Base-by-base conservation (phyloP, 2,329 filamentous ascomycete species). In the Fusarium sulawesiense region DNA sequence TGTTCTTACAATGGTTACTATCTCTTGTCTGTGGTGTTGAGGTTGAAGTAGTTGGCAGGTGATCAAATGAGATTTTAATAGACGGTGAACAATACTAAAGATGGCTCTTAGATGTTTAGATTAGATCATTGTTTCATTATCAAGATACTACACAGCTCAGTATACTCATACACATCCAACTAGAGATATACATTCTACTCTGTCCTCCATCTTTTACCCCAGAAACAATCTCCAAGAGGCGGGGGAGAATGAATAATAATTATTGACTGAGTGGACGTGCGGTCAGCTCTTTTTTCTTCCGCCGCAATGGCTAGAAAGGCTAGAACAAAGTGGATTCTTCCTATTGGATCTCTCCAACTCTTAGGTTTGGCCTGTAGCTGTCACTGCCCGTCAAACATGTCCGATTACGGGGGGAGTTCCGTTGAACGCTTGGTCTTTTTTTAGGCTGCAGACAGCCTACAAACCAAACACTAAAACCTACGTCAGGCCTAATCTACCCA, bases 281-380 rank as follows among this genome's bases (percentile, higher is more conserved):
- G 55, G 49, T 37, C 34, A 30, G 34, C 34, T 37, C 7, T 37
- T 41, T 55, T 58, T 63, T 63, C 41, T 66, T 71, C 64, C 25
- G 68, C 62, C 34, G 49, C 32, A 40, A 37, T 37, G 34, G 34
- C 34, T 37, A 37, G 34, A 64, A 66, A 40, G 65, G 45, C 70
- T 71, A 66, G 70, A 73, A 73, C 64, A 66, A 69, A 66, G 64
- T 71, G 70, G 70, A 45, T 58, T 54, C 50, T 3, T n/a, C 18
- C 23, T 29, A 21, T 53, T 65, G 20, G 47, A 23, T 18, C 32
- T 51, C 21, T 27, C 32, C 7, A 16, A 37, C 34, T 11, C 34
- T 7, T 37, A 11, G 34, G 18, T 37, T 37, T 37, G 34, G 34
- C 34, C 21, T 40, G 21, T 25, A 18, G 11, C 12, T 13, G 21